Base-by-base conservation (phyloP, 805 yeast species). In the Candida germanica region DNA sequence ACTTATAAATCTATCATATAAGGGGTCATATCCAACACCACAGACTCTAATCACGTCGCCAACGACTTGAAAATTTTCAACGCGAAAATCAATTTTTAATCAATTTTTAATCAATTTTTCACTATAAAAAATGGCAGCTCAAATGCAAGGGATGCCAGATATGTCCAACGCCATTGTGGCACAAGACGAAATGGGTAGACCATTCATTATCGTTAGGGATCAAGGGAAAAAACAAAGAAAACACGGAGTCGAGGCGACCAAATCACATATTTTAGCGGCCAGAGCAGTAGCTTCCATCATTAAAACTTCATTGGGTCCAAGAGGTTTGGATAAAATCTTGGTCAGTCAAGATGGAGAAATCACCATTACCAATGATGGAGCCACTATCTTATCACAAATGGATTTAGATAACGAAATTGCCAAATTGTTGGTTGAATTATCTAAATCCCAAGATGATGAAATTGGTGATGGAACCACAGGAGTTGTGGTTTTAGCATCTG, bases 381-480 rank as follows among this genome's bases (percentile, higher is more conserved):
- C 98, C 29, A 94, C 99, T 9, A 94, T 93, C 53, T 67, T 93
- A 50, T 75, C 94, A 6, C 96, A 88, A 58, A 93, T 93, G 96
- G 95, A 93, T 59, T 73, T 93, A 46, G 95, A 88, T 49, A 89
- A 85, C 61, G 95, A 93, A 65, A 88, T 93, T 50, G 99, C 98
- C 48, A 93, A 93, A 64, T 71, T 93, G 43, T 69, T 93, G 54
- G 99, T 93, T 13, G 96, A 94, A 64, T 74, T 93, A 47, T 84
- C 96, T 20, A 85, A 78, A 59, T 86, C 96, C 18, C 98, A 91
- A 70, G 98, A 91, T 61, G 96, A 93, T 59, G 98, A 91, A 66
- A 87, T 91, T 58, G 98, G 98, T 38, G 98, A 91, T 60, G 98
- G 98, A 56, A 93, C 99, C 19, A 93, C 99, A 4, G 98, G 98